Percentiles rank a stretch among this genome's conserved stretches.
Conservation (phyloP, 2,329 filamentous ascomycete genomes). For the Alternaria burnsii region DNA sequence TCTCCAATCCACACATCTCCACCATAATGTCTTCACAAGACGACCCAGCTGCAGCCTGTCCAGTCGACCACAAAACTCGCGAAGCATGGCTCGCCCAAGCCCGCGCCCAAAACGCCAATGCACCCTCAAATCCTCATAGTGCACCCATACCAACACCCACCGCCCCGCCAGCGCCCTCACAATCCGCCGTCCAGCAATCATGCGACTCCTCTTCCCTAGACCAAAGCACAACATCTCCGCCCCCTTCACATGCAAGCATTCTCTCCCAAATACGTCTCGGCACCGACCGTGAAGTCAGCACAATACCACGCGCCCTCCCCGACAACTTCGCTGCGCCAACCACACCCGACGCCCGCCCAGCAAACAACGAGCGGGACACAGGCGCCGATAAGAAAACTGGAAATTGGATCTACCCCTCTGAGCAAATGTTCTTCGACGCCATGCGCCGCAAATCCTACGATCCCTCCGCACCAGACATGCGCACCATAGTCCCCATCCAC, state of each 20-base stretch:
- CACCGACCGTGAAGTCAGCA: constrained; percentile 57
- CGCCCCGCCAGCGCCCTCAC: constrained; percentile 30
- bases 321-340: constrained; percentile 47
- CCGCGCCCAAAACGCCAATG: constrained; percentile 53
- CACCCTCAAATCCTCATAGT: constrained; percentile 29
- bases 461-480: constrained; percentile 78
- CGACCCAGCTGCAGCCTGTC: constrained; percentile 65
- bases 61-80: constrained; percentile 89
- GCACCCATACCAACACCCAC: constrained; percentile 21
- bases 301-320: constrained; percentile 45
- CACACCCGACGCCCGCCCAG: constrained; percentile 50
- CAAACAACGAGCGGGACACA: constrained; percentile 78
- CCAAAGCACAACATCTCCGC: constrained; percentile 36
- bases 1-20: constrained; percentile 9
- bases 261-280: constrained; percentile 46
- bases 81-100: constrained; percentile 84
- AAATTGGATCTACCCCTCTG: constrained; percentile 97
- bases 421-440: constrained; percentile 97
- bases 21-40: constrained; percentile 40
- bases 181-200: constrained; percentile 35
- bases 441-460: constrained; percentile 90
- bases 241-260: constrained; percentile 24
- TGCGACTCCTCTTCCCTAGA: constrained; percentile 52
- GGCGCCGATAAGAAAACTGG: constrained; percentile 72
- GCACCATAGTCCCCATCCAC: constrained; percentile 92